Evolutionary conservation across 2,329 filamentous ascomycete genomes (phyloP).

Genomic region (Calonectria pseudoreteaudii): DNA sequence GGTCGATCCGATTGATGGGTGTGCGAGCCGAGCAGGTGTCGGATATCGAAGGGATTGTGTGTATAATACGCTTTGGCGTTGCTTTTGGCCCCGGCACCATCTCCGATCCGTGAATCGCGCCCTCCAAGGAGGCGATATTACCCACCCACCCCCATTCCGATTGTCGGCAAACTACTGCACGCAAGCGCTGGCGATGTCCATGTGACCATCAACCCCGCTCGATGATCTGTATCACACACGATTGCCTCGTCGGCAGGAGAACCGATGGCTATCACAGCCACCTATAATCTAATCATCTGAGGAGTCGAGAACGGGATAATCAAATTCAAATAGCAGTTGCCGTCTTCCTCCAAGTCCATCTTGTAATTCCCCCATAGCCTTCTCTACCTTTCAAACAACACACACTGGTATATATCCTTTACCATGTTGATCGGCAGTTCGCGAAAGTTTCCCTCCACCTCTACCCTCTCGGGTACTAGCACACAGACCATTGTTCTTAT

Average conservation of each 20-base stretch:
- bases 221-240: constrained; percentile 4
- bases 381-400: not conserved
- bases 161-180: constrained; percentile 16
- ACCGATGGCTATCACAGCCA: constrained; percentile 17
- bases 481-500: constrained; percentile 9
- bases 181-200: constrained; percentile 10
- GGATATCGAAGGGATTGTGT: constrained; percentile 16
- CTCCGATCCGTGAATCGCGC: constrained; percentile 12
- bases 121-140: not conserved
- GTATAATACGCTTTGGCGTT: not conserved
- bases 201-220: constrained; percentile 24
- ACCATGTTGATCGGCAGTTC: constrained; percentile 11
- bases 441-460: constrained; percentile 8
- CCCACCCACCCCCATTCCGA: constrained; percentile 18
- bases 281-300: constrained; percentile 9
- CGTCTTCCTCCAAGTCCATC: not conserved
- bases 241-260: constrained; percentile 17
- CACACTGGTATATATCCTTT: not conserved
- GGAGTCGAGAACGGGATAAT: constrained; percentile 2
- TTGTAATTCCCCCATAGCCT: not conserved
- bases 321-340: constrained; percentile 18
- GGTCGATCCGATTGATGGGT: constrained; percentile 8
- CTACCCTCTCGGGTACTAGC: constrained; percentile 7
- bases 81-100: constrained; percentile 15
- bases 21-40: not conserved